Base-by-base conservation (phyloP, 352 stramenopile species). In the Pythium volutum region DNA sequence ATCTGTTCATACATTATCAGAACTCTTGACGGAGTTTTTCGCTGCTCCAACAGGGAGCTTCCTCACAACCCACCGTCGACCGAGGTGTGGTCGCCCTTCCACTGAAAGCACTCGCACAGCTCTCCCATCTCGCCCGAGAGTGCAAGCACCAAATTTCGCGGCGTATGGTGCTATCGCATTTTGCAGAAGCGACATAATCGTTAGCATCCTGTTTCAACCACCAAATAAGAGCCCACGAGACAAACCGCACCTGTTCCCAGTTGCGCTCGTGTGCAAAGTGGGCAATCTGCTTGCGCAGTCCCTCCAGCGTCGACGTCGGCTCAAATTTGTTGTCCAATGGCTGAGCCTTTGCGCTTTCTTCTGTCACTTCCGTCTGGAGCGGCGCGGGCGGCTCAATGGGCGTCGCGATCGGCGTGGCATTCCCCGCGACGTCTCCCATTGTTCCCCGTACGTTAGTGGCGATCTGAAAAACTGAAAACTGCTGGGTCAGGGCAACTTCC, bases 71-170 rank as follows among this genome's bases (percentile, higher is more conserved):
- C 18, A 68, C 53, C 62, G 18, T 62, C 53, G 29, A 68, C 62
- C 0, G 53, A 64, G 22, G 48, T 42, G 29, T 45, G 62, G 67
- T 96, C 87, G 20, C 75, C 82, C 20, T 76, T 75, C 87, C 87
- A 97, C 71, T 97, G 89, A 51, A 97, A 89, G n/a, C 96, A 67
- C 70, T 97, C 89, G 14, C 78, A 77, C 27, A 98, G 69, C 67
- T 98, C 92, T 22, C 92, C 92, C 2, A 96, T 73, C 70, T 98
- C 92, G 20, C 90, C 92, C 12, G 91, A 56, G 25, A 98, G 63
- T 15, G 92, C 92, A 46, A 97, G 67, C 16, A 91, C 54, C 27
- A 98, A 62, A 70, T 96, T 98, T 2, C 90, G 78, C 20, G 92
- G 62, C 45, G 55, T 55, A 26, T 62, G 56, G 36, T 68, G 33